phyloP scores from a whole-genome alignment of 2,329 filamentous ascomycete genomes.

The Xenosphaeropsis pyriputrescens region DNA sequence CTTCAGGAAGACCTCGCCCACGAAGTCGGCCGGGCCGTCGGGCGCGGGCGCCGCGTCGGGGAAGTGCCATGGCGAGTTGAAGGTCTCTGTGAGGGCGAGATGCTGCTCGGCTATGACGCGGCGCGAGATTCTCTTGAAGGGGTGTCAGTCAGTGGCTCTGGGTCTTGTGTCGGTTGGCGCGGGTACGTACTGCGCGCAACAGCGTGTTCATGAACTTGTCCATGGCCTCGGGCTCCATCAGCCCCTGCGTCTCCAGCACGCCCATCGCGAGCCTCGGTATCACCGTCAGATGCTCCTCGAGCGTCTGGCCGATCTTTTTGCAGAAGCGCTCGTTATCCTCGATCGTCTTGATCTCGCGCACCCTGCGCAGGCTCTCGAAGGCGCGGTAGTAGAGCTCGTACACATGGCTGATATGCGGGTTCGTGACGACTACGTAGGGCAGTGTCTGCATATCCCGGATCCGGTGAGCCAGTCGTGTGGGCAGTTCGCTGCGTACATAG shows the following conservation, averaged over 20 bases:
- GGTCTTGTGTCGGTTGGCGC: background rate
- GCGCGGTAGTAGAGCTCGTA: constrained; percentile 95
- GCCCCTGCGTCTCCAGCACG: constrained; percentile 73
- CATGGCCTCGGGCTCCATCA: constrained; percentile 68
- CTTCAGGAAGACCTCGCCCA: constrained; percentile 88
- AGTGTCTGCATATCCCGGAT: constrained; percentile 95
- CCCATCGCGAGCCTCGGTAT: constrained; percentile 93
- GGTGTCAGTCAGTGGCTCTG: background rate
- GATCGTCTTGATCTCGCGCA: constrained; percentile 69
- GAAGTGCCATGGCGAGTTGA: constrained; percentile 80
- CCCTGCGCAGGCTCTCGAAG: constrained; percentile 79
- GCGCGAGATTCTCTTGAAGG: constrained; percentile 67
- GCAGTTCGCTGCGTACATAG: constrained; percentile 90
- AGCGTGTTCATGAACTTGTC: constrained; percentile 95
- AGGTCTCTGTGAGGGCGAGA: constrained; percentile 86
- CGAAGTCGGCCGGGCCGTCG: constrained; percentile 46
- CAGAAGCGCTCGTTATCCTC: constrained; percentile 88
- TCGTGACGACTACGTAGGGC: constrained; percentile 92
- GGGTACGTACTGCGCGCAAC: constrained; percentile 57
- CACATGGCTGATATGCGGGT: constrained; percentile 82
- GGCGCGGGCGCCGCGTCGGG: constrained; percentile 56
- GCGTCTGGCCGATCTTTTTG: constrained; percentile 59
- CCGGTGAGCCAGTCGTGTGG: constrained; percentile 78
- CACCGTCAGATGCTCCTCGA: constrained; percentile 80
- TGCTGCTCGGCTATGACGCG: constrained; percentile 97